Evolutionary conservation across 305 asterid species (phyloP).

Genomic region (Solanum hybrid): DNA sequence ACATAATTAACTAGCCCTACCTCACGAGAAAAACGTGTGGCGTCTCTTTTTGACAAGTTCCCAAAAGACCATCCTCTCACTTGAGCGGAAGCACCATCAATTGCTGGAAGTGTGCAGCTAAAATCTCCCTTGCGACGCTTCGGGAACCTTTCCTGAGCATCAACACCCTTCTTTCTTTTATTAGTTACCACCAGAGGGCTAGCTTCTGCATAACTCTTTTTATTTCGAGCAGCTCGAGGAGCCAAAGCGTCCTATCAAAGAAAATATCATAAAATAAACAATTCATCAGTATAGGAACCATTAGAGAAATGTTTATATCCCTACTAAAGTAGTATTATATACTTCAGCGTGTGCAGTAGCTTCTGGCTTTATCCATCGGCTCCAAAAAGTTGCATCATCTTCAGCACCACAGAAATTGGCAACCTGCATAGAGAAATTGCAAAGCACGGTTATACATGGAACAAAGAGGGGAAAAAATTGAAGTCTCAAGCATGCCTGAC

Average conservation of each 20-base stretch:
- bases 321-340: slow-evolving; percentile 12
- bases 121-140: slow-evolving; percentile 86
- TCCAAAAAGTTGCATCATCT: slow-evolving; percentile 98
- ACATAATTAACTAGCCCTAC: slow-evolving; percentile 29
- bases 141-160: slow-evolving; percentile 64
- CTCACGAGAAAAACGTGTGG: slow-evolving; percentile 89
- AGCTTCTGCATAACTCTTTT: slow-evolving; percentile 84
- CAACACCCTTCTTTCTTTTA: slow-evolving; percentile 83
- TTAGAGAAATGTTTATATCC: background rate
- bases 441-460: background rate
- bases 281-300: slow-evolving; percentile 7
- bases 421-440: slow-evolving; percentile 44
- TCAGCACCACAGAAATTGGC: slow-evolving; percentile 94
- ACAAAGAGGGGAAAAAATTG: background rate
- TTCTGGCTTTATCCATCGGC: slow-evolving; percentile 98
- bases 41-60: slow-evolving; percentile 91
- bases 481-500: background rate
- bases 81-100: slow-evolving; percentile 97
- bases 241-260: slow-evolving; percentile 70
- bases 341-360: slow-evolving; percentile 81
- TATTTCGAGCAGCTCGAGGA: slow-evolving; percentile 98
- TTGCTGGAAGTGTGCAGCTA: slow-evolving; percentile 54
- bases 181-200: slow-evolving; percentile 55
- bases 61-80: slow-evolving; percentile 97
- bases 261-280: slow-evolving; percentile 9